Conservation (phyloP, 2,329 filamentous ascomycete genomes). For the Neofusicoccum sp. region DNA sequence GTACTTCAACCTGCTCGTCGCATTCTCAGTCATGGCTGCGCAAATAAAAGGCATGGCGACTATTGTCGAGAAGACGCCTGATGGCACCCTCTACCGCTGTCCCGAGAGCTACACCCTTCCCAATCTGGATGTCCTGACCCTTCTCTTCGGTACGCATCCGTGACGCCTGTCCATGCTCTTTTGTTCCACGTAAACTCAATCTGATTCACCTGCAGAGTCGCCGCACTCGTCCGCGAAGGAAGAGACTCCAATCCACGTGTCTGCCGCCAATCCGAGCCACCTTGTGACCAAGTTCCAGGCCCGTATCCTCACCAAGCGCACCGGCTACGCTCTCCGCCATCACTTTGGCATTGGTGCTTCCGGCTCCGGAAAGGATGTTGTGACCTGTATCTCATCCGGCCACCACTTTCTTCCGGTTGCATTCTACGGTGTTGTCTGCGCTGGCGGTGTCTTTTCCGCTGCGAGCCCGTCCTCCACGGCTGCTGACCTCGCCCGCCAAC, state of each 20-base stretch:
- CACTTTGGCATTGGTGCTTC: constrained; percentile 52
- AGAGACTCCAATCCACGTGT: constrained; percentile 55
- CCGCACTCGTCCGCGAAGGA: constrained; percentile 40
- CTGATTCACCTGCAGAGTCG: constrained; percentile 25
- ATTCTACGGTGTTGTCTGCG: constrained; percentile 58
- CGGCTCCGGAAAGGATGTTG: constrained; percentile 50
- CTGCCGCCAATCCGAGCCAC: constrained; percentile 56
- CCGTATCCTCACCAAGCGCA: constrained; percentile 49
- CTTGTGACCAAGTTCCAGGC: constrained; percentile 54
- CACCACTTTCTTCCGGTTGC: constrained; percentile 55
- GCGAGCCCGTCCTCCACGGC: constrained; percentile 52
- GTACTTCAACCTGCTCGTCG: neutral
- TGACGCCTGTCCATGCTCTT: neutral
- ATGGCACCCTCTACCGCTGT: constrained; percentile 32
- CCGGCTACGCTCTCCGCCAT: constrained; percentile 57
- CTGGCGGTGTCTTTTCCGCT: constrained; percentile 59
- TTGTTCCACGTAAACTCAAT: neutral
- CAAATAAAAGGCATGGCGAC: constrained; percentile 28
- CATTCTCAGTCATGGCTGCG: neutral
- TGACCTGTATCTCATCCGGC: constrained; percentile 57
- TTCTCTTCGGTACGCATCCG: constrained; percentile 39
- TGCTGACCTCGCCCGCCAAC: constrained; percentile 51
- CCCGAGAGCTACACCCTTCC: constrained; percentile 35
- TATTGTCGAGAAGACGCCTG: constrained; percentile 31
- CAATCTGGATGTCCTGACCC: constrained; percentile 40